Evolutionary conservation across 441 rosid genomes (phyloP).

Genomic region (Gossypium aridum): DNA sequence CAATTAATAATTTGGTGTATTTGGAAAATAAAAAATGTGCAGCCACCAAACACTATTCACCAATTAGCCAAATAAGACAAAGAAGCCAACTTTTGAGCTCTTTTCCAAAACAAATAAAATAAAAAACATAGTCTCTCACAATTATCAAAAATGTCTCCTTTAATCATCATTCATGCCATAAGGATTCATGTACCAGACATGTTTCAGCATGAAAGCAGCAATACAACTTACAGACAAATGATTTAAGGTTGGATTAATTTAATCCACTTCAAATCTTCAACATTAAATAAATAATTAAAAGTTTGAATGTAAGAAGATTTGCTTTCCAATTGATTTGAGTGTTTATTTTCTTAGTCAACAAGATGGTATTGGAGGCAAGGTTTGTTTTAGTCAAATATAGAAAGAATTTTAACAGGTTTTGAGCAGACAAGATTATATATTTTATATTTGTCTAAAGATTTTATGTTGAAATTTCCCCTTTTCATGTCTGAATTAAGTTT

Average conservation of each 20-base stretch:
- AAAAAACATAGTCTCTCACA: not conserved
- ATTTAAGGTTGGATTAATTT: not conserved
- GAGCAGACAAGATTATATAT: constrained; percentile 1
- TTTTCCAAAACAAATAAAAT: not conserved
- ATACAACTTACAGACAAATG: not conserved
- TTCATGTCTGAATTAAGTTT: not conserved
- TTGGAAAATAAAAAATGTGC: not conserved
- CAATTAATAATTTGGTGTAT: constrained; percentile 1
- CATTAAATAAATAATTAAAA: not conserved
- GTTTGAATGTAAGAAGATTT: constrained; percentile 4
- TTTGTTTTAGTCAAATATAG: not conserved
- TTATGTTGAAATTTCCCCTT: not conserved
- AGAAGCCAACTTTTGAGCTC: not conserved
- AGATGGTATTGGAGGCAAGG: not conserved
- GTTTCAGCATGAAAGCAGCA: constrained; percentile 12
- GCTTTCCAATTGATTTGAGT: not conserved
- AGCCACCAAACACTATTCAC: constrained; percentile 17
- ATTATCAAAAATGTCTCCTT: not conserved
- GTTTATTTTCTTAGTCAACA: not conserved
- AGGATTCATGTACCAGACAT: constrained; percentile 16
- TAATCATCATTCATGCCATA: not conserved
- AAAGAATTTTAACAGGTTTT: not conserved
- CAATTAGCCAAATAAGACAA: constrained; percentile 14
- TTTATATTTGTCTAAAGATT: not conserved
- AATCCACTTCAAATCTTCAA: not conserved